phyloP scores from a whole-genome alignment of 169 alveolate genomes.

The Plasmodium knowlesi region DNA sequence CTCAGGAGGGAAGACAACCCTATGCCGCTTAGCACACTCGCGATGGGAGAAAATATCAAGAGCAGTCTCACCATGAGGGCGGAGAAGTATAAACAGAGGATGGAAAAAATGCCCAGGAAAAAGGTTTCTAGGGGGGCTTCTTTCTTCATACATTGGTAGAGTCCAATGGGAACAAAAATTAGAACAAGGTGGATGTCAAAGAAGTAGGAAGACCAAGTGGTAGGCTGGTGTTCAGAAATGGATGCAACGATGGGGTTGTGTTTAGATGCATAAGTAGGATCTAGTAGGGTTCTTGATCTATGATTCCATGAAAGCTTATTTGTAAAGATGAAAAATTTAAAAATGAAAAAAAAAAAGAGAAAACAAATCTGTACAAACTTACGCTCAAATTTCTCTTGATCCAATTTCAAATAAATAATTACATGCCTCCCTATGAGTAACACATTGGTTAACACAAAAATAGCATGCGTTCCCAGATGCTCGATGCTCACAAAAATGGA shows the following conservation, averaged over 20 bases:
- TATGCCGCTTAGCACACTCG: conserved; percentile 93
- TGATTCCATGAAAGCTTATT: conserved; percentile 80
- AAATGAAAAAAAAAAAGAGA: conserved; percentile 37
- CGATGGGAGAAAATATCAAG: conserved; percentile 91
- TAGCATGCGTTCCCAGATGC: conserved; percentile 97
- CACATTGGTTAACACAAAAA: conserved; percentile 87
- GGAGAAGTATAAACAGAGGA: conserved; percentile 75
- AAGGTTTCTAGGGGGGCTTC: conserved; percentile 46
- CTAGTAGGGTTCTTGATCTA: conserved; percentile 95
- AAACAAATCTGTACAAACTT: conserved; percentile 14
- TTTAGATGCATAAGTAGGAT: conserved; percentile 97
- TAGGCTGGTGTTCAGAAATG: conserved; percentile 99
- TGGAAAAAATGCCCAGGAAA: conserved; percentile 55
- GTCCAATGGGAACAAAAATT: conserved; percentile 76
- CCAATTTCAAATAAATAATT: neutral
- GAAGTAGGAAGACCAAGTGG: conserved; percentile 94
- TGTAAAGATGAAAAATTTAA: conserved; percentile 43
- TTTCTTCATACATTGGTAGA: conserved; percentile 69
- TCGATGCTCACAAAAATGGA: conserved; percentile 94
- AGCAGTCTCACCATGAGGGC: conserved; percentile 98
- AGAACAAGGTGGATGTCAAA: conserved; percentile 79
- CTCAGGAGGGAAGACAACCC: conserved; percentile 92
- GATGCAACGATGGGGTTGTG: conserved; percentile 98
- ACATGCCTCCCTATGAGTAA: conserved; percentile 42
- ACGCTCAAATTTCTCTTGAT: conserved; percentile 1